phyloP scores from a whole-genome alignment of 352 stramenopile genomes.

The Thalassiosira ordinaria region DNA sequence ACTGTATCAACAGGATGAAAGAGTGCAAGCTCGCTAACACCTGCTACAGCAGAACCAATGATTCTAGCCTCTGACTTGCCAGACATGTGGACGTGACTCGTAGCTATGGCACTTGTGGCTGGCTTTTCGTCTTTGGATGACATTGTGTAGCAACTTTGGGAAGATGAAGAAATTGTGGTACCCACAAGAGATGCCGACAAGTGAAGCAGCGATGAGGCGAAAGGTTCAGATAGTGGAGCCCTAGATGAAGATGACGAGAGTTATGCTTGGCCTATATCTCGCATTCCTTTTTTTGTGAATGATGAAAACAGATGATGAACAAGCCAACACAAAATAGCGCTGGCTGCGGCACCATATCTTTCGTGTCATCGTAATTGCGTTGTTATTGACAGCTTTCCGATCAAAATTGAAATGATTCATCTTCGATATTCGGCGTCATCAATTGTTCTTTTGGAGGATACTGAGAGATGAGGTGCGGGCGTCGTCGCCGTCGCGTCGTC shows the following conservation, averaged over 20 bases:
- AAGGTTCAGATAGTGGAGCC: neutral
- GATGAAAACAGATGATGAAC: too few species aligned
- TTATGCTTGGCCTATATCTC: too few species aligned
- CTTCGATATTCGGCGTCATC: too few species aligned
- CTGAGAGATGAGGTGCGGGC: too few species aligned
- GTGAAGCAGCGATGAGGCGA: neutral
- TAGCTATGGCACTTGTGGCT: conserved; percentile 7
- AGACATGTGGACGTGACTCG: conserved; percentile 43
- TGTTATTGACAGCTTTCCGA: neutral
- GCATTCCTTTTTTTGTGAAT: neutral
- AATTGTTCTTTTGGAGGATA: too few species aligned
- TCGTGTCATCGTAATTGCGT: neutral
- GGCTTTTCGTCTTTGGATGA: conserved; percentile 23
- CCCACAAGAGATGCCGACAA: too few species aligned
- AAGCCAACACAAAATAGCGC: too few species aligned
- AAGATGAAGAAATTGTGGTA: too few species aligned
- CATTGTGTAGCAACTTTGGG: conserved; percentile 5
- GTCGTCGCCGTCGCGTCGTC: too few species aligned
- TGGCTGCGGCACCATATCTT: neutral
- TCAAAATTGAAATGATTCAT: too few species aligned
- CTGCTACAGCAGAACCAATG: conserved; percentile 90
- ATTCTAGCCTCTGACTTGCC: conserved; percentile 74
- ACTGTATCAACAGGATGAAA: conserved; percentile 96
- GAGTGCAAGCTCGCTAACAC: conserved; percentile 93
- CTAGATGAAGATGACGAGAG: too few species aligned